Evolutionary conservation across 2,329 filamentous ascomycete species (phyloP).

Genomic region (Verticillium nubilum): DNA sequence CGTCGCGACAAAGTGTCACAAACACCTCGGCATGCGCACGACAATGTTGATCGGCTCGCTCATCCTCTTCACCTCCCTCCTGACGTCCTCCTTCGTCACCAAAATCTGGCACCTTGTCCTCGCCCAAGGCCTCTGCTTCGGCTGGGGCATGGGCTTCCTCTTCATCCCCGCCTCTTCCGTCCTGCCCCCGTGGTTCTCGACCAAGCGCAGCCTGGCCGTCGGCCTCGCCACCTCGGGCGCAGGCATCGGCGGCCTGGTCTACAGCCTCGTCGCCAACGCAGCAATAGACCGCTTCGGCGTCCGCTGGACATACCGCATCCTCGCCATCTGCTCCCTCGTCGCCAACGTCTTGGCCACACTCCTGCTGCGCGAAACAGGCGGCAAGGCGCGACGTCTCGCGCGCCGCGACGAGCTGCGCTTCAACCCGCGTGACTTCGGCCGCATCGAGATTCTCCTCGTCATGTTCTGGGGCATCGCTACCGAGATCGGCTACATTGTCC

Average conservation of each 20-base stretch:
- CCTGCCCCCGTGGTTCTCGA: slow-evolving; percentile 57
- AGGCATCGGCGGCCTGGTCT: slow-evolving; percentile 28
- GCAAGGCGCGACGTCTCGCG: background rate
- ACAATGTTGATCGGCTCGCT: slow-evolving; percentile 47
- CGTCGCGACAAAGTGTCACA: slow-evolving; percentile 19
- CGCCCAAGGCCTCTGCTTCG: slow-evolving; percentile 53
- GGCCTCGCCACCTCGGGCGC: slow-evolving; percentile 48
- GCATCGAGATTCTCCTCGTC: slow-evolving; percentile 51
- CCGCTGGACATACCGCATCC: slow-evolving; percentile 50
- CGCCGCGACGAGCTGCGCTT: slow-evolving; percentile 5
- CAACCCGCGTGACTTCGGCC: slow-evolving; percentile 18
- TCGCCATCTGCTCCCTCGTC: slow-evolving; percentile 38
- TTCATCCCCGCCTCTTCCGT: slow-evolving; percentile 52
- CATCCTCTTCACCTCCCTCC: slow-evolving; percentile 43
- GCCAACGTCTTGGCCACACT: slow-evolving; percentile 49
- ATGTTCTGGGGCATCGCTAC: slow-evolving; percentile 54
- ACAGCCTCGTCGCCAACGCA: slow-evolving; percentile 22
- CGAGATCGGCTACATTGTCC: slow-evolving; percentile 60
- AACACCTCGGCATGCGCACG: slow-evolving; percentile 22
- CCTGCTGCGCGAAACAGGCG: slow-evolving; percentile 27
- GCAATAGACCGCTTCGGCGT: slow-evolving; percentile 50
- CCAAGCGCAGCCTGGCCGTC: slow-evolving; percentile 49
- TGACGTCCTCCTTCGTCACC: slow-evolving; percentile 46
- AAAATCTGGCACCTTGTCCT: slow-evolving; percentile 57
- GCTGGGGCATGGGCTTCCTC: slow-evolving; percentile 54